These are phyloP conservation scores for Pseudogymnoascus sp. DNA, from an alignment of 2,329 filamentous ascomycete species.

Conservation along the genomic window DNA sequence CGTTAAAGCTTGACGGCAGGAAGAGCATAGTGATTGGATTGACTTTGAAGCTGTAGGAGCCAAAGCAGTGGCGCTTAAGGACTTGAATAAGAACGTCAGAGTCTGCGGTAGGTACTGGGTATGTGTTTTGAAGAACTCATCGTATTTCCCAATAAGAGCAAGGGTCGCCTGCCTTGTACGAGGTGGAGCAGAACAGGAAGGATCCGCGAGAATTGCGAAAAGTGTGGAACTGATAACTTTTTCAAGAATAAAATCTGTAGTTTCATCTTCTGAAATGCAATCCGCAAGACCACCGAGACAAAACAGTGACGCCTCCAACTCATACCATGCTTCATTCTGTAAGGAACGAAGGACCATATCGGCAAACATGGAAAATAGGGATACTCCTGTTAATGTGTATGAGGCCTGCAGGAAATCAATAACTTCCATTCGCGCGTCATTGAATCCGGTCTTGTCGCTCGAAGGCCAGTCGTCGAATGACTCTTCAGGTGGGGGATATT, in stretches of 20 bases:
- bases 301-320: slow-evolving; percentile 54
- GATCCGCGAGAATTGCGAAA: slow-evolving; percentile 46
- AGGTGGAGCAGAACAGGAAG: slow-evolving; percentile 47
- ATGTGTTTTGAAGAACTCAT: slow-evolving; percentile 69
- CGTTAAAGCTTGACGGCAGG: slow-evolving; percentile 63
- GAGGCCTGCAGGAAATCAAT: slow-evolving; percentile 68
- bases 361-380: slow-evolving; percentile 50
- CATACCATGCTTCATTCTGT: slow-evolving; percentile 44
- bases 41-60: slow-evolving; percentile 66
- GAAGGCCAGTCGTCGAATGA: slow-evolving; percentile 61
- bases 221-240: slow-evolving; percentile 56
- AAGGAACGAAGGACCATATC: slow-evolving; percentile 47
- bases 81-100: slow-evolving; percentile 66
- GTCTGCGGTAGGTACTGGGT: slow-evolving; percentile 60
- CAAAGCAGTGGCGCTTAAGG: slow-evolving; percentile 55
- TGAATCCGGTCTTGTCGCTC: slow-evolving; percentile 59
- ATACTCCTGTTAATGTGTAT: slow-evolving; percentile 53
- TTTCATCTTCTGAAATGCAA: slow-evolving; percentile 50
- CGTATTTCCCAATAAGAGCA: slow-evolving; percentile 63
- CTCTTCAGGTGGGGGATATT: slow-evolving; percentile 51
- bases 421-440: slow-evolving; percentile 71
- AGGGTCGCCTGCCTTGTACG: slow-evolving; percentile 63
- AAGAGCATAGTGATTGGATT: slow-evolving; percentile 66
- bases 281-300: slow-evolving; percentile 63
- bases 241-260: slow-evolving; percentile 51